Evolutionary conservation across 495 filamentous ascomycete genomes (phyloP), one percentile per base, ranked within the genome.

Genomic region (Bathelium albidoporum): DNA sequence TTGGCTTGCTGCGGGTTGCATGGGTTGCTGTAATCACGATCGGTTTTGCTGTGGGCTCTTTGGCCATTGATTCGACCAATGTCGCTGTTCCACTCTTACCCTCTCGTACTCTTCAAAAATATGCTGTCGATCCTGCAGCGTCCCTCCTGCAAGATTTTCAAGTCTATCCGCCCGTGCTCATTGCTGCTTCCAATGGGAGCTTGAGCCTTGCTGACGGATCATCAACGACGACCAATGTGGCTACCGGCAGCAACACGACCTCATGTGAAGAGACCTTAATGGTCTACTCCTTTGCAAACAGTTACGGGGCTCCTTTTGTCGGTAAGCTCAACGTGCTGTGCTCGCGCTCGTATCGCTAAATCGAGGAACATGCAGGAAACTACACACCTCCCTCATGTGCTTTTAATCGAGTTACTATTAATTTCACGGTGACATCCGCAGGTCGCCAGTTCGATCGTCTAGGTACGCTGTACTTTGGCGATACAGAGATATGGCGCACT

Each of bases 391-490:
- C 87, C 0, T 66, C 71, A 4, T 93, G 88, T 72, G 70, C 79
- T 7, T 95, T 92, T 76, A 94, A 93, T 65, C 80, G 86, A 14
- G 85, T 93, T 18, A 81, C 82, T 26, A 86, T 95, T 73, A 95
- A 94, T 69, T 80, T 96, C 60, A 95, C 88, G 0, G 87, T 90
- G 32, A 84, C 85, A 1, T 89, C 87, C 2, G 73, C 78, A 63
- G 91, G 91, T 0, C 78, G 82, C 1, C 90, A 96, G 67, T 96
- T 82, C 75, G 91, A 96, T 69, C 78, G 91, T 7, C 78, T 96
- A 11, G 90, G 85, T 4, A 71, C 88, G 20, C 85, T 95, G 81
- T 95, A 89, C 66, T 77, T 95, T 59, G 87, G 85, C 18, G 88
- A 93, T 72, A 83, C 82, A 22, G 91, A 95, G 71, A 80, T 96